A percentile compares a stretch with the other conserved stretches of the same genome.
Evolutionary conservation across 2,329 filamentous ascomycete genomes (phyloP).

Genomic region (Sodiomyces alkalinus): DNA sequence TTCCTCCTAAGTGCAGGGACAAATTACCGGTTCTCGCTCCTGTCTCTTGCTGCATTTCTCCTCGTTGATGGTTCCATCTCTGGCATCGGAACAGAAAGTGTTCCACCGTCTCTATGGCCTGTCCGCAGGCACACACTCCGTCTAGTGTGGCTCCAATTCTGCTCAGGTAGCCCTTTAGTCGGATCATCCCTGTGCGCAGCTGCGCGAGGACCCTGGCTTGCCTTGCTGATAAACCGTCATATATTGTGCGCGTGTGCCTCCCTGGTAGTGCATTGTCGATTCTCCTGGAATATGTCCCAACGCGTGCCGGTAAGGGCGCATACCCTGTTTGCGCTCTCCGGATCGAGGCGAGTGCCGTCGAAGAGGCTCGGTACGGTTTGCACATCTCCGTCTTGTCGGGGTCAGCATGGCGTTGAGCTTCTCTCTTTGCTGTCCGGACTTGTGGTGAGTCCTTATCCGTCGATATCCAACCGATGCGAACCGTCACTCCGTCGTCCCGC

Average conservation of each 20-base stretch:
- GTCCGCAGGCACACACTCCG: conserved; percentile 5
- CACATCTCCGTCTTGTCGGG: not conserved
- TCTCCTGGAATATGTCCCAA: conserved; percentile 7
- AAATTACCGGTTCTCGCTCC: not conserved
- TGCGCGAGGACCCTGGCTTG: conserved; percentile 9
- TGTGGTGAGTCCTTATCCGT: not conserved
- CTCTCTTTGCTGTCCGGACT: not conserved
- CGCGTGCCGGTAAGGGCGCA: conserved; percentile 4
- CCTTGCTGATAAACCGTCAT: conserved; percentile 7
- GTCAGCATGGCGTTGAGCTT: not conserved
- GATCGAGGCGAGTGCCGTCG: not conserved
- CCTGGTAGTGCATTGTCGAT: conserved; percentile 8
- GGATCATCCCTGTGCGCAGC: conserved; percentile 9
- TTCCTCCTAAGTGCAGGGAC: not conserved
- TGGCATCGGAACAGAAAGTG: conserved; percentile 14
- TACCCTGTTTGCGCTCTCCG: not conserved
- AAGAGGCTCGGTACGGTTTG: not conserved
- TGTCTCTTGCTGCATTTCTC: not conserved
- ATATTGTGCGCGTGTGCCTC: conserved; percentile 8
- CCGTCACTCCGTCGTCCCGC: not conserved
- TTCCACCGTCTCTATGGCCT: conserved; percentile 12
- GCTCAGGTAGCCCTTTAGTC: conserved; percentile 8
- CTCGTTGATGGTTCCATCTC: conserved; percentile 10
- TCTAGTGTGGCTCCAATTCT: conserved; percentile 3
- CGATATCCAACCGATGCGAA: not conserved